Evolutionary conservation across 2,329 filamentous ascomycete species (phyloP), one percentile per base, ranked within the genome.

Genomic region (Alternaria sp.): DNA sequence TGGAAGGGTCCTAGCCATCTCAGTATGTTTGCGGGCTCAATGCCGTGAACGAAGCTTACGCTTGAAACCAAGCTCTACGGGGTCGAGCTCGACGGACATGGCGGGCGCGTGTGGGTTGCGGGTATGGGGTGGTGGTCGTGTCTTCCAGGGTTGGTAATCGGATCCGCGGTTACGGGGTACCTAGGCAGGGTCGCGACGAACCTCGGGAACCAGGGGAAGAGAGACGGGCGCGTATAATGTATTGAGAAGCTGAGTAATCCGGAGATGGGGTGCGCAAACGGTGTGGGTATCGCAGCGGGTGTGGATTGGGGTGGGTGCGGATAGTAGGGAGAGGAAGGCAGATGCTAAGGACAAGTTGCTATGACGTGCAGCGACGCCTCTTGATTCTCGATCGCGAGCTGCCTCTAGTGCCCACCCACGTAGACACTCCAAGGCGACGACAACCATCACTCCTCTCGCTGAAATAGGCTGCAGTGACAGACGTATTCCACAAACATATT

Each of bases 1-100:
- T 85, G 87, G 80, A 90, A 90, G 57, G 87, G 88, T 58, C 88
- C 88, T 89, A 67, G 45, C 55, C 47, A 68, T 57, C 54, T 73
- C 52, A 71, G 76, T 65, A 68, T 64, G 43, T 59, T 49, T 26
- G 47, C 30, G 13, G 28, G 23, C 19, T 19, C 40, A 26, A 49
- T 56, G 19, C 21, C 13, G 25, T 15, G 15, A 11, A 6, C n/a
- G 49, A 8, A 44, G 69, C 91, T 78, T 86, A 98, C 96, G 92
- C 83, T 90, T 91, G 85, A 99, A 99, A 84, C 89, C 92, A 79
- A 99, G 89, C 87, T 98, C 96, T 73, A 88, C 82, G 64, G 95
- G 96, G 76, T 96, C 90, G 79, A 99, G 92, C 76, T 97, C 92
- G 84, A 99, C 91, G 74, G 95, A 96, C 96, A 98, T 98, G 83